Evolutionary conservation across 805 yeast species (phyloP).

Genomic region (Saturnispora sekii): DNA sequence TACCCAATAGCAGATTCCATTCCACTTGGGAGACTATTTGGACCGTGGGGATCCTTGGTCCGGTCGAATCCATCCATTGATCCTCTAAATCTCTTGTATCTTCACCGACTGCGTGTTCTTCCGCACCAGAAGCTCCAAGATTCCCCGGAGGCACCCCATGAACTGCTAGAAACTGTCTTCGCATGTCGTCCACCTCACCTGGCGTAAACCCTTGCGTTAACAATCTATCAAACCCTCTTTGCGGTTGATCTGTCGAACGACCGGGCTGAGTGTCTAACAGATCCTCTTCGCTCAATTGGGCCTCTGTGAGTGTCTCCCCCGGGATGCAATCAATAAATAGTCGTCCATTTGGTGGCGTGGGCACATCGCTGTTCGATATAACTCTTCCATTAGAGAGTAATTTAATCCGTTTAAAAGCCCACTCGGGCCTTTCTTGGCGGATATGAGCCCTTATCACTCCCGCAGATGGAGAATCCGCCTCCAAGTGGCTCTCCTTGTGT

Average conservation of each 20-base stretch:
- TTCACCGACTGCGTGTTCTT: slow-evolving; percentile 34
- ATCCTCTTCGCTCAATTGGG: slow-evolving; percentile 51
- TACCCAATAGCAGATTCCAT: slow-evolving; percentile 60
- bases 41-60: slow-evolving; percentile 1
- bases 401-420: slow-evolving; percentile 41
- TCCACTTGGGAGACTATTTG: slow-evolving; percentile 30
- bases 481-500: slow-evolving; percentile 32
- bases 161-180: slow-evolving; percentile 64
- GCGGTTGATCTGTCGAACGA: slow-evolving; percentile 51
- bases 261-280: slow-evolving; percentile 47
- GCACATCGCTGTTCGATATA: slow-evolving; percentile 23
- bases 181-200: slow-evolving; percentile 60
- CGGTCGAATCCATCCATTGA: slow-evolving; percentile 60
- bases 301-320: slow-evolving; percentile 50
- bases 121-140: not conserved
- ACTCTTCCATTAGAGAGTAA: slow-evolving; percentile 64
- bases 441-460: slow-evolving; percentile 34
- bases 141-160: slow-evolving; percentile 34
- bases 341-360: slow-evolving; percentile 17
- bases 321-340: slow-evolving; percentile 73
- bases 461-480: slow-evolving; percentile 29
- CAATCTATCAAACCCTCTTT: slow-evolving; percentile 77
- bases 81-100: slow-evolving; percentile 68
- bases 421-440: slow-evolving; percentile 24
- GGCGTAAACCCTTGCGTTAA: slow-evolving; percentile 76